Conservation (phyloP, 208 protist species). For the Vickermania ingenoplastis region DNA sequence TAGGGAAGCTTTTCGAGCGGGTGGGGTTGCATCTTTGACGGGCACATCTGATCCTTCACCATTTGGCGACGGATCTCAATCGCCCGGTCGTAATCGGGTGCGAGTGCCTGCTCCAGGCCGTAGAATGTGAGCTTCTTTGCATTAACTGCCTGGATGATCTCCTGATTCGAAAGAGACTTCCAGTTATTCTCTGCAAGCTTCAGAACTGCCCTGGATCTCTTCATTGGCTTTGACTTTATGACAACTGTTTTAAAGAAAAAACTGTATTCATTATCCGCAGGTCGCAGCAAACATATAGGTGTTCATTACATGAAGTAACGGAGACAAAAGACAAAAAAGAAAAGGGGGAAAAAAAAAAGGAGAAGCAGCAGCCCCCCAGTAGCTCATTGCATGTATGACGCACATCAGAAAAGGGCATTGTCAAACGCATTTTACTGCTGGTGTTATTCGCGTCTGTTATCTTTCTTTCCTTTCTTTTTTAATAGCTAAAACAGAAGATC, state of each 20-base stretch:
- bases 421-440: neutral
- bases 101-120: slow-evolving; percentile 70
- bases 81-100: slow-evolving; percentile 83
- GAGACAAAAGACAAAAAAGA: neutral
- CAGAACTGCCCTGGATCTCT: slow-evolving; percentile 15
- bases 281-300: neutral
- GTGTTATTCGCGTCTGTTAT: neutral
- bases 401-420: neutral
- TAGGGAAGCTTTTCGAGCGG: slow-evolving; percentile 73
- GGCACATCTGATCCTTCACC: slow-evolving; percentile 36
- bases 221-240: slow-evolving; percentile 8
- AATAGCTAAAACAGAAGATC: slow-evolving; percentile 6
- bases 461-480: neutral
- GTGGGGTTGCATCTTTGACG: slow-evolving; percentile 16
- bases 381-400: neutral
- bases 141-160: slow-evolving; percentile 64
- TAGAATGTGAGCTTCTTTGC: slow-evolving; percentile 78
- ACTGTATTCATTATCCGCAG: slow-evolving; percentile 7
- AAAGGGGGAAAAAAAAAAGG: slow-evolving; percentile 8
- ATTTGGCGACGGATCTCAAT: slow-evolving; percentile 79
- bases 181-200: slow-evolving; percentile 21
- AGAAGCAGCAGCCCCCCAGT: slow-evolving; percentile 8
- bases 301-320: neutral
- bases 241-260: slow-evolving; percentile 5
- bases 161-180: slow-evolving; percentile 48